A percentile compares a stretch with the other conserved stretches of the same genome.
Conservation (phyloP, 805 yeast genomes). For the Priceomyces haplophilus region DNA sequence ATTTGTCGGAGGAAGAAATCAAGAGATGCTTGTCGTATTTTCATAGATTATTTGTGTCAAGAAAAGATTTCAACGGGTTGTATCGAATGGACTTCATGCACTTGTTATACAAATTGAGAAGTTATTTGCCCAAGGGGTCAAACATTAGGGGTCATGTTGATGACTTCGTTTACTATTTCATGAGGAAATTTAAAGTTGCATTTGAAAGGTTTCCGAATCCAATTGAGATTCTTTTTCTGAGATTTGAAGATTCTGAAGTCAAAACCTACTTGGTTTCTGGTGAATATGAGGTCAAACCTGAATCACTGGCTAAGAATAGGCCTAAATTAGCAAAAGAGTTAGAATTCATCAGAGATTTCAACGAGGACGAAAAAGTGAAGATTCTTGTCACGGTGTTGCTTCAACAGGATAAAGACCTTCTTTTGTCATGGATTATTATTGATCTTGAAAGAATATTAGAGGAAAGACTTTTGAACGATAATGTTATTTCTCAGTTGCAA, state of each 20-base stretch:
- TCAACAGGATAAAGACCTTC: slow-evolving; percentile 39
- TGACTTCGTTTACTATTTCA: slow-evolving; percentile 61
- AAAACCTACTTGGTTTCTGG: slow-evolving; percentile 60
- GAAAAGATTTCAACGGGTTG: slow-evolving; percentile 54
- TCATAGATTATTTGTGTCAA: slow-evolving; percentile 61
- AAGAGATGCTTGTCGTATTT: slow-evolving; percentile 66
- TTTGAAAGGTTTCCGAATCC: slow-evolving; percentile 49
- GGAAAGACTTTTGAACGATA: slow-evolving; percentile 14
- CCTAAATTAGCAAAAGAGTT: slow-evolving; percentile 35
- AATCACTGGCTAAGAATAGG: slow-evolving; percentile 12
- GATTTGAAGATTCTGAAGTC: slow-evolving; percentile 45
- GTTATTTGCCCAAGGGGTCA: slow-evolving; percentile 46
- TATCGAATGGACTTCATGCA: slow-evolving; percentile 74
- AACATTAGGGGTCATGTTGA: slow-evolving; percentile 57
- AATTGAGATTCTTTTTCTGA: slow-evolving; percentile 68
- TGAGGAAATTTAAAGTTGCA: slow-evolving; percentile 54
- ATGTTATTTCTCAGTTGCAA: slow-evolving; percentile 7
- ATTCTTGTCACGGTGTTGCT: slow-evolving; percentile 49
- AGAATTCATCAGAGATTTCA: slow-evolving; percentile 28
- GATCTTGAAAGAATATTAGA: slow-evolving; percentile 33
- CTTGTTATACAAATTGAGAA: slow-evolving; percentile 47
- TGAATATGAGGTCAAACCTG: slow-evolving; percentile 34
- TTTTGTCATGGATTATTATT: slow-evolving; percentile 44
- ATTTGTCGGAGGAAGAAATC: slow-evolving; percentile 57
- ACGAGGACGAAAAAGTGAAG: slow-evolving; percentile 47